These are phyloP conservation scores for Salix suchowensis DNA, from an alignment of 345 rosid genomes.

Conservation along the genomic window DNA sequence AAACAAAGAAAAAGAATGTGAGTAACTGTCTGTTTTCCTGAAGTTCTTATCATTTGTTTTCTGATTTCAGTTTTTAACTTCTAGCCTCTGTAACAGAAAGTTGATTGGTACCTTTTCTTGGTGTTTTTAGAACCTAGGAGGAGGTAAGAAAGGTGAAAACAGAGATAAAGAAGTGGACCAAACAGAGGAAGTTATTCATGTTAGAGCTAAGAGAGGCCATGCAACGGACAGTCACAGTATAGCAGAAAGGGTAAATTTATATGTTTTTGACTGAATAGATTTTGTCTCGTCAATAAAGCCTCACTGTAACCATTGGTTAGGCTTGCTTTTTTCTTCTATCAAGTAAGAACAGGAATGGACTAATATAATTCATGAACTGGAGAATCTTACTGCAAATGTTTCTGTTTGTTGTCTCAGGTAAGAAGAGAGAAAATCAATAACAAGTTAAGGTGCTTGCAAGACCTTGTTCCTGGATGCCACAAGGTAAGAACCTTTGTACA, in stretches of 20 bases:
- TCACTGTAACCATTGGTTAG: not conserved
- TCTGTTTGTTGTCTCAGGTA: conserved; percentile 9
- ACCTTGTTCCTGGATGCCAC: conserved; percentile 33
- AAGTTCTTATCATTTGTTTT: not conserved
- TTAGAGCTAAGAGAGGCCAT: conserved; percentile 72
- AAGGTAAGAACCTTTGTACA: conserved; percentile 4
- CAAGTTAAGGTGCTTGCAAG: conserved; percentile 27
- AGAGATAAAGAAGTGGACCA: conserved; percentile 6
- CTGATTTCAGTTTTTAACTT: not conserved
- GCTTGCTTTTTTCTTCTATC: not conserved
- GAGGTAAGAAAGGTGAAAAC: conserved; percentile 16
- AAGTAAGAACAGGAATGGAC: not conserved
- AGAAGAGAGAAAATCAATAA: conserved; percentile 30
- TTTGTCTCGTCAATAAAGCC: not conserved
- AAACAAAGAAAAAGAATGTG: conserved; percentile 21
- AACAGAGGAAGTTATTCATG: conserved; percentile 20
- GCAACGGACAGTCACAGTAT: conserved; percentile 63
- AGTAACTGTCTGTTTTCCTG: not conserved
- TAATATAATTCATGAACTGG: not conserved
- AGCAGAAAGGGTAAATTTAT: conserved; percentile 48
- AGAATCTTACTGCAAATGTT: not conserved
- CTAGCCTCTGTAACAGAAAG: not conserved
- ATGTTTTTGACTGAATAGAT: not conserved
- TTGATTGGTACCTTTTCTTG: not conserved
- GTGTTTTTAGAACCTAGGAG: not conserved